These are phyloP conservation scores for Silene uniflora DNA, from an alignment of 148 eudicot genomes.

Conservation along the genomic window DNA sequence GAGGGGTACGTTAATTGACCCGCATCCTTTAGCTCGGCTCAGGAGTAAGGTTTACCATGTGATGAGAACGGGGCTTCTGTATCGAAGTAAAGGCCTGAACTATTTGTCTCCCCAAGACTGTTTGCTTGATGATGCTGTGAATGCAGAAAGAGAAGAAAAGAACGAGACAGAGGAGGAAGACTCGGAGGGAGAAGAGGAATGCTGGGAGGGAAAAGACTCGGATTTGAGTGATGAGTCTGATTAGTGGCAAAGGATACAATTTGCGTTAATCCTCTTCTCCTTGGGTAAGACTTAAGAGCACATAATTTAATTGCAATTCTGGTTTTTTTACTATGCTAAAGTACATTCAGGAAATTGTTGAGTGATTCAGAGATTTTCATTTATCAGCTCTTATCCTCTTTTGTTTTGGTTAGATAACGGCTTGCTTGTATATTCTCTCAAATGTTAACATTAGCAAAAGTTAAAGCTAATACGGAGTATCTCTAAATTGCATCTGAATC, in stretches of 20 bases:
- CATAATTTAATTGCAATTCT: too few species aligned
- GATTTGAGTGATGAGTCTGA: slow-evolving; percentile 43
- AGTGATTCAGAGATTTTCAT: too few species aligned
- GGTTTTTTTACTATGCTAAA: too few species aligned
- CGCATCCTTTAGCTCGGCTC: slow-evolving; percentile 53
- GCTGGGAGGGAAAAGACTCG: slow-evolving; percentile 38
- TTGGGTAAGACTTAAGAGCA: too few species aligned
- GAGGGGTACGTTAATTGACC: slow-evolving; percentile 54
- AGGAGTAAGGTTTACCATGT: slow-evolving; percentile 80
- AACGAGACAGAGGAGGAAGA: slow-evolving; percentile 30
- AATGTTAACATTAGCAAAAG: too few species aligned
- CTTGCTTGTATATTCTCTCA: too few species aligned
- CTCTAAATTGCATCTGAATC: too few species aligned
- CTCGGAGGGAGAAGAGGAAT: slow-evolving; percentile 47
- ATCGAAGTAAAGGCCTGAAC: slow-evolving; percentile 58
- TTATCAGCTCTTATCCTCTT: too few species aligned
- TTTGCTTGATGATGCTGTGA: slow-evolving; percentile 31
- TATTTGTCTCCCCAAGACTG: slow-evolving; percentile 44
- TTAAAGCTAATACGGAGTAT: too few species aligned
- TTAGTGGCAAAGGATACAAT: slow-evolving; percentile 26
- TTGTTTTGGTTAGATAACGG: too few species aligned
- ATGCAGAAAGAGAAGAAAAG: slow-evolving; percentile 12
- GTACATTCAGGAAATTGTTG: too few species aligned
- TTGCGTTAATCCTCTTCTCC: too few species aligned
- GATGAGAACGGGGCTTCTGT: slow-evolving; percentile 81